Evolutionary conservation across 2,329 filamentous ascomycete species (phyloP).

Genomic region (Orbilia oligospora): DNA sequence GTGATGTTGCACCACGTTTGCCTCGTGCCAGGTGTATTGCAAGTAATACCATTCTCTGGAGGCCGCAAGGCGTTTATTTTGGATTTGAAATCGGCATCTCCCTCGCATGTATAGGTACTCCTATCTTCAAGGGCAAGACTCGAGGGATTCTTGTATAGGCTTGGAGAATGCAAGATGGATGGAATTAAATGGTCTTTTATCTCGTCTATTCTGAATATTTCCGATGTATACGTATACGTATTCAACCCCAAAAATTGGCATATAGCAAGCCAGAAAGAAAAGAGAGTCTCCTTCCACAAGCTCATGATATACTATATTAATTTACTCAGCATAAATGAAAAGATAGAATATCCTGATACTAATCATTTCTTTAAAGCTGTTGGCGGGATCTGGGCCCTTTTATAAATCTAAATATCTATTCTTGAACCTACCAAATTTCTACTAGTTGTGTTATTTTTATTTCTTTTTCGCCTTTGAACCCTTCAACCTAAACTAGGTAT

Average conservation of each 20-base stretch:
- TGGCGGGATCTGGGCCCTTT: too few relatives aligned
- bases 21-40: slow-evolving; percentile 21
- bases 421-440: too few relatives aligned
- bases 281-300: slow-evolving; percentile 18
- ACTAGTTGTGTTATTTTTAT: too few relatives aligned
- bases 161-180: not conserved
- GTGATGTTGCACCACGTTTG: slow-evolving; percentile 16
- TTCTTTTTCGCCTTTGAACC: too few relatives aligned
- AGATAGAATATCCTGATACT: too few relatives aligned
- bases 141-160: not conserved
- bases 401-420: too few relatives aligned
- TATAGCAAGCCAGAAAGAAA: slow-evolving; percentile 29
- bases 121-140: slow-evolving; percentile 1
- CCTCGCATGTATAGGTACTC: not conserved
- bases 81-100: not conserved
- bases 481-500: too few relatives aligned
- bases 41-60: not conserved
- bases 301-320: slow-evolving; percentile 3
- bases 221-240: too few relatives aligned
- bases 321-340: too few relatives aligned
- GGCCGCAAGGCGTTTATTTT: not conserved
- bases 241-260: slow-evolving; percentile 36
- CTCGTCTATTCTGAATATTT: not conserved
- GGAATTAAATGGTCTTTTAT: not conserved
- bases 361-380: too few relatives aligned